Base-by-base conservation (phyloP, 768 basidiomycete species). In the Serendipita sp. region DNA sequence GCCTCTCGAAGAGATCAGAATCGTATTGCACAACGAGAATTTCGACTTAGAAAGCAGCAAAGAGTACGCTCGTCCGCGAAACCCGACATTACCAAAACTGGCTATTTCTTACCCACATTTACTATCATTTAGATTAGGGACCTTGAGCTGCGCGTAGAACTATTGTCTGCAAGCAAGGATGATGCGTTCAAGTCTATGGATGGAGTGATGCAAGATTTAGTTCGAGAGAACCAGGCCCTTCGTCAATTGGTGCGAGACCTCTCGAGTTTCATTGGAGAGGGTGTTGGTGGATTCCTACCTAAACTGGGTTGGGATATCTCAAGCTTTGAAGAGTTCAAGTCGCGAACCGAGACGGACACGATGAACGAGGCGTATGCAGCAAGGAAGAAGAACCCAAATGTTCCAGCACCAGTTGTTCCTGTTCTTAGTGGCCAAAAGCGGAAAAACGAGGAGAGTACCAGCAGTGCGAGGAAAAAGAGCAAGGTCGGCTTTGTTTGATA, bases 61-160 rank as follows among this genome's bases (percentile, higher is more conserved):
- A 80, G 86, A 73, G 86, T 86, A 18, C n/a, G 37, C 44, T 41
- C 60, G 8, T 13, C 34, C 30, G 32, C 46, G 24, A 34, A 28
- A 41, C 3, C 44, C 24, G 16, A 5, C 2, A 7, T 2, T 51
- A 30, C 51, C 35, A 46, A 48, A 48, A 18, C 38, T 2, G 38
- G 5, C 38, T 13, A 41, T 13, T 58, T 64, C 35, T 41, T 63
- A 7, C 18, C 37, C 44, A 8, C 28, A 37, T 37, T 60, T 3
- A 24, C 7, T 5, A 7, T 13, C 38, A 38, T 45, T 58, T 69
- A 96, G 90, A 93, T 96, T 74, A 89, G 92, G 24, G 93, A 96
- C 75, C 83, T 96, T 44, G 93, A 96, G 76, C 92, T 92, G 18
- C 83, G 89, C 51, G 91, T 96, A n/a, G 92, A 94, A 74, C 85